phyloP scores from a whole-genome alignment of 306 rosid species.

The Ormosia emarginata region DNA sequence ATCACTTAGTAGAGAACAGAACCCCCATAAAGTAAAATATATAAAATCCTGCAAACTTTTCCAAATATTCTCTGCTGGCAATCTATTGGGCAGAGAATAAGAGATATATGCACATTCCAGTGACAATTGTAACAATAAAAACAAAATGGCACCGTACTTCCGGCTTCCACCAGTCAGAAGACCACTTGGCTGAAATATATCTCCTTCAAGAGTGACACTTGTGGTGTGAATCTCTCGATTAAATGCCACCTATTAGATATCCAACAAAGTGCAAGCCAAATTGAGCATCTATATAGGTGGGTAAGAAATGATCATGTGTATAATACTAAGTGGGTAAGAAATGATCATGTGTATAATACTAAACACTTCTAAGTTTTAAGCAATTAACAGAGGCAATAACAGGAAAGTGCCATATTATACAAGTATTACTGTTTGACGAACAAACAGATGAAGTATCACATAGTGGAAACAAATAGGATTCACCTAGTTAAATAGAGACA shows the following conservation, averaged over 20 bases:
- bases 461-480: neutral
- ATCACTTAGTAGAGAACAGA: constrained; percentile 13
- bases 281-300: constrained; percentile 13
- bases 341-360: neutral
- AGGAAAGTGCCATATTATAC: neutral
- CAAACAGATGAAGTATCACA: neutral
- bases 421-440: neutral
- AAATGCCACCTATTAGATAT: constrained; percentile 74
- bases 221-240: constrained; percentile 61
- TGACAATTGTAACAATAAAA: constrained; percentile 5
- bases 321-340: neutral
- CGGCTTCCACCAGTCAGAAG: constrained; percentile 98
- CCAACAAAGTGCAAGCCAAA: constrained; percentile 19
- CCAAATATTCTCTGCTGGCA: neutral
- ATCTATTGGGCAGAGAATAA: constrained; percentile 5
- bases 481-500: neutral
- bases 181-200: constrained; percentile 94
- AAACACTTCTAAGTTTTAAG: neutral
- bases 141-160: constrained; percentile 55
- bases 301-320: neutral
- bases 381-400: neutral
- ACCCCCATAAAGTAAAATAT: neutral
- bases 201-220: constrained; percentile 99
- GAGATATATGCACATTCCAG: neutral
- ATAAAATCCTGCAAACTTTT: neutral